Evolutionary conservation across 2,329 filamentous ascomycete species (phyloP).

Genomic region (Sporothrix curviconia): DNA sequence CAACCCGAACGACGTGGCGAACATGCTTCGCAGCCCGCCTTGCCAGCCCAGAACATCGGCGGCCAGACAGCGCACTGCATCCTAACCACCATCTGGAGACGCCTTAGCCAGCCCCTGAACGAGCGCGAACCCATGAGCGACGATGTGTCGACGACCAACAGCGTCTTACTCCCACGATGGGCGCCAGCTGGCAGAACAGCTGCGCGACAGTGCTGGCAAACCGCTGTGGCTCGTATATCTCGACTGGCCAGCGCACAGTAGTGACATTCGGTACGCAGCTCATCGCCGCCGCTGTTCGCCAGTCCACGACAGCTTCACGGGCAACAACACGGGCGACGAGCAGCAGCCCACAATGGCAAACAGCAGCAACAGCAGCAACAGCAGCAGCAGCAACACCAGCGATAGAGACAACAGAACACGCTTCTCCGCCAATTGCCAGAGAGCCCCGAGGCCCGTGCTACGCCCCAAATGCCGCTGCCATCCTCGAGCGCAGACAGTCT

Average conservation of each 20-base stretch:
- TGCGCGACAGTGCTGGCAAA: slow-evolving; percentile 48
- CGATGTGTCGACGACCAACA: slow-evolving; percentile 51
- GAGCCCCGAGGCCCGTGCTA: slow-evolving; percentile 12
- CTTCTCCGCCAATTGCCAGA: not conserved
- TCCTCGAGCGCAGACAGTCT: slow-evolving; percentile 45
- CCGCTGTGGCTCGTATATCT: slow-evolving; percentile 53
- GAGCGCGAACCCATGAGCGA: slow-evolving; percentile 44
- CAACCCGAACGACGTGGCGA: slow-evolving; percentile 27
- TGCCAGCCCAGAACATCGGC: too few relatives aligned
- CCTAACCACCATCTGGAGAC: slow-evolving; percentile 26
- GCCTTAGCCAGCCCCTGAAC: slow-evolving; percentile 17
- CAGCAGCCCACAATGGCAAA: slow-evolving; percentile 18
- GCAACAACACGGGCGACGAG: slow-evolving; percentile 27
- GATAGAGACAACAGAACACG: too few relatives aligned
- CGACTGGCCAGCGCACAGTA: slow-evolving; percentile 54
- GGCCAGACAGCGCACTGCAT: too few relatives aligned
- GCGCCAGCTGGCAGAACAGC: slow-evolving; percentile 48
- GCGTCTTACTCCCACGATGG: slow-evolving; percentile 53
- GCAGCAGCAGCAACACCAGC: not conserved
- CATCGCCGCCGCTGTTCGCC: slow-evolving; percentile 54
- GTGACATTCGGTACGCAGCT: slow-evolving; percentile 53
- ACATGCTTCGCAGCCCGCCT: slow-evolving; percentile 24
- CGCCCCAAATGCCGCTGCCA: slow-evolving; percentile 49
- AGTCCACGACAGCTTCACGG: slow-evolving; percentile 44
- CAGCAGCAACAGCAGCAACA: not conserved